Percentiles rank a stretch among this genome's conserved stretches.
These are phyloP conservation scores for Westerdykella aurantiaca DNA, from an alignment of 2,329 filamentous ascomycete species.

Conservation along the genomic window DNA sequence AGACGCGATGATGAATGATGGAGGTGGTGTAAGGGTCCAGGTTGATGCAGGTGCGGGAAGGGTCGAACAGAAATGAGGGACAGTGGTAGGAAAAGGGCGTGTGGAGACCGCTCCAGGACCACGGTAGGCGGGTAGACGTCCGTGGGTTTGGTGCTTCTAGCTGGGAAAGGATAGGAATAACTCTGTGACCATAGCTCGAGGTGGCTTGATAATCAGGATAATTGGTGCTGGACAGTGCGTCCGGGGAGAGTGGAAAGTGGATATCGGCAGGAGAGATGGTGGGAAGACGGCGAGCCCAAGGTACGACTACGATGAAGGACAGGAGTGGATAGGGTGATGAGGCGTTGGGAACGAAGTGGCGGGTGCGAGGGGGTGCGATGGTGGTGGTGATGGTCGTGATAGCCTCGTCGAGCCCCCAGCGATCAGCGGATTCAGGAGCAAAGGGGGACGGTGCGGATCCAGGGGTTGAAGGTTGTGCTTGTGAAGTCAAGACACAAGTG, in stretches of 20 bases:
- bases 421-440: constrained; percentile 13
- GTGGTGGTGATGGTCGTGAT: constrained; percentile 5
- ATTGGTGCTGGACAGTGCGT: constrained; percentile 32
- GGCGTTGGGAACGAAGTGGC: constrained; percentile 20
- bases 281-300: constrained; percentile 7
- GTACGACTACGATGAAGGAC: constrained; percentile 8
- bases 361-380: constrained; percentile 27
- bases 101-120: constrained; percentile 38
- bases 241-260: constrained; percentile 33
- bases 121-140: constrained; percentile 40
- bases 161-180: constrained; percentile 36
- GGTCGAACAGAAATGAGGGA: constrained; percentile 37
- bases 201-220: constrained; percentile 35
- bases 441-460: constrained; percentile 13
- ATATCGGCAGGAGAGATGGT: constrained; percentile 21
- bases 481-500: constrained; percentile 1
- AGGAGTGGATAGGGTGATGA: constrained; percentile 7
- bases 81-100: constrained; percentile 38
- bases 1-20: constrained; percentile 22
- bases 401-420: constrained; percentile 9
- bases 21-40: constrained; percentile 37
- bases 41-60: constrained; percentile 34
- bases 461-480: constrained; percentile 19
- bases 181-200: constrained; percentile 34
- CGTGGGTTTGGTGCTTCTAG: constrained; percentile 36